A percentile compares a stretch with the other conserved stretches of the same genome.
Evolutionary conservation across 106 monocot species (phyloP).

Genomic region (Hemerocallis citrina): DNA sequence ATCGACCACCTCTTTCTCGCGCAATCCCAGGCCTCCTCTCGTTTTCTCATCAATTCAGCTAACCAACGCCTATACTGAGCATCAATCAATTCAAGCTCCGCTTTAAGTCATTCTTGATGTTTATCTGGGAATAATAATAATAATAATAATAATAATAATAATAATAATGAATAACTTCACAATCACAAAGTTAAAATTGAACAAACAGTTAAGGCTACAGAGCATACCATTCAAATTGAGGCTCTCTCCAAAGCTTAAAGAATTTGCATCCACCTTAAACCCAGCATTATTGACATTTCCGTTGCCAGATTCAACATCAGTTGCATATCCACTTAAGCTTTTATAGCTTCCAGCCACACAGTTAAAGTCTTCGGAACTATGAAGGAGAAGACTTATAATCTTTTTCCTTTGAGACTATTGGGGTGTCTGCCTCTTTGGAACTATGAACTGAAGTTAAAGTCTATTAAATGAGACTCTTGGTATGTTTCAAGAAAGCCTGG

Average conservation of each 20-base stretch:
- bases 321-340: conserved; percentile 23
- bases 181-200: not conserved
- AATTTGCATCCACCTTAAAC: conserved; percentile 9
- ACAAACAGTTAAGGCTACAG: not conserved
- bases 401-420: too few relatives aligned
- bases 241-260: not conserved
- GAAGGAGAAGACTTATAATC: too few relatives aligned
- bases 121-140: conserved; percentile 2
- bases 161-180: too few relatives aligned
- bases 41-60: conserved; percentile 36
- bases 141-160: not conserved
- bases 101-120: conserved; percentile 27
- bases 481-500: too few relatives aligned
- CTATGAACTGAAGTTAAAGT: too few relatives aligned
- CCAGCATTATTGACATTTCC: conserved; percentile 13
- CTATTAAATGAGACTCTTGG: too few relatives aligned
- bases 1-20: conserved; percentile 39
- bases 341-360: conserved; percentile 25
- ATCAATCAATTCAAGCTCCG: conserved; percentile 49
- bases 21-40: conserved; percentile 43
- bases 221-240: not conserved
- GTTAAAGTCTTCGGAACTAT: too few relatives aligned
- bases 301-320: conserved; percentile 26
- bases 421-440: too few relatives aligned
- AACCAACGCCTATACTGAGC: conserved; percentile 35